Evolutionary conservation across 1,284 basidiomycete genomes (phyloP).

Genomic region (Ganoderma lucidum): DNA sequence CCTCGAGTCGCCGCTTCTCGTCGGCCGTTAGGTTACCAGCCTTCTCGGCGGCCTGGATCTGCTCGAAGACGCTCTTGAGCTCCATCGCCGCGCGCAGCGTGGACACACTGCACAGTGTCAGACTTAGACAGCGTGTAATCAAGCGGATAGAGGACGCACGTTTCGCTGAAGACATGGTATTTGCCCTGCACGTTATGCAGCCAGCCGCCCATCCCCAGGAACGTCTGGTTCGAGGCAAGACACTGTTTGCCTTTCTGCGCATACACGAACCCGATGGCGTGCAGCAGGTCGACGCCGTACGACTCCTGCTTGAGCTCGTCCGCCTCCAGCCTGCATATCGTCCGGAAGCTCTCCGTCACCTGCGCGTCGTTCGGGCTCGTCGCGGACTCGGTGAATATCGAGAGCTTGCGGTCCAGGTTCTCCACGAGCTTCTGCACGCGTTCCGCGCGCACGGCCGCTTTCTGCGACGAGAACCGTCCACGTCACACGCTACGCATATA

Average conservation of each 20-base stretch:
- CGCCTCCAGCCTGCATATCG: constrained; percentile 85
- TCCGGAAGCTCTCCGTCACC: constrained; percentile 73
- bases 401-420: constrained; percentile 87
- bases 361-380: constrained; percentile 77
- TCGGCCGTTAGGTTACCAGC: constrained; percentile 87
- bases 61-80: constrained; percentile 95
- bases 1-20: constrained; percentile 90
- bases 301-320: constrained; percentile 92
- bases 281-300: constrained; percentile 92
- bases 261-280: constrained; percentile 94
- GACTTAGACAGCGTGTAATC: not conserved
- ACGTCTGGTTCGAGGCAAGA: constrained; percentile 80
- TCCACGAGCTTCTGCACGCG: constrained; percentile 86
- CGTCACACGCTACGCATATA: not conserved
- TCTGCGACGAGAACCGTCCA: constrained; percentile 50
- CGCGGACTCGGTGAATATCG: constrained; percentile 93
- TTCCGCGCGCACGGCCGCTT: constrained; percentile 81
- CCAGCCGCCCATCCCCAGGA: constrained; percentile 91
- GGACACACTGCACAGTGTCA: constrained; percentile 68
- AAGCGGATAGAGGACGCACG: constrained; percentile 58
- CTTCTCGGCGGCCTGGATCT: constrained; percentile 92
- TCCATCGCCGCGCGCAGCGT: constrained; percentile 90
- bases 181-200: constrained; percentile 94
- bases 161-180: constrained; percentile 93
- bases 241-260: constrained; percentile 83